Base-by-base conservation (phyloP, 2,329 filamentous ascomycete species). In the Botrytis galanthina region DNA sequence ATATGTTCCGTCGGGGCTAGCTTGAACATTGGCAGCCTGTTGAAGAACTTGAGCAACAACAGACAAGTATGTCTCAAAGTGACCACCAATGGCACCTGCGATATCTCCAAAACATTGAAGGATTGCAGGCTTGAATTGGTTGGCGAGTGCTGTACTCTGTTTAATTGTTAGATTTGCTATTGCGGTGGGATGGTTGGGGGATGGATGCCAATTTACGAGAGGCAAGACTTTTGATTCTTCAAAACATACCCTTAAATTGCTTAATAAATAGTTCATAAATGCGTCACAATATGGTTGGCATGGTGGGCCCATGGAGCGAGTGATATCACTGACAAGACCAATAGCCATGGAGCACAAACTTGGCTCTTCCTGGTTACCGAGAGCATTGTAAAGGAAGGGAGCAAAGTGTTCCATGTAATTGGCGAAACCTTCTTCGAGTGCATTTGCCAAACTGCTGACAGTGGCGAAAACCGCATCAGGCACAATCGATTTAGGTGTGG, bases 71-170 rank as follows among this genome's bases (percentile, higher is more conserved):
- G 92, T 93, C 84, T 98, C 94, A 77, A 99, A 99, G 79, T 94
- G 90, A 42, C 92, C 93, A 75, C 92, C 90, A 79, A 99, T 99
- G 69, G 96, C 95, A 79, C 95, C 93, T 57, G 96, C 96, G 84
- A 99, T 97, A 80, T 99, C 96, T 74, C 96, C 96, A 81, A 99
- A 99, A 82, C 94, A 98, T 83, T 98, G 95, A 73, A 99, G 88
- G 77, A 99, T 99, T 42, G 96, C 94, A 62, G 96, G 96, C 88
- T 98, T 98, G 85, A 98, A 97, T 84, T 97, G 94, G 83, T 98
- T 97, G 78, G 93, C 92, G 71, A 97, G 87, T n/a, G 91, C 89
- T 20, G 92, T 90, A 83, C 93, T 97, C 90, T 94, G 81, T 73
- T 73, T 73, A 22, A 14, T 46, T 60, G 62, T 72, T 68, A 72